phyloP scores from a whole-genome alignment of 768 basidiomycete species.

The Melanogaster broomeanus region DNA sequence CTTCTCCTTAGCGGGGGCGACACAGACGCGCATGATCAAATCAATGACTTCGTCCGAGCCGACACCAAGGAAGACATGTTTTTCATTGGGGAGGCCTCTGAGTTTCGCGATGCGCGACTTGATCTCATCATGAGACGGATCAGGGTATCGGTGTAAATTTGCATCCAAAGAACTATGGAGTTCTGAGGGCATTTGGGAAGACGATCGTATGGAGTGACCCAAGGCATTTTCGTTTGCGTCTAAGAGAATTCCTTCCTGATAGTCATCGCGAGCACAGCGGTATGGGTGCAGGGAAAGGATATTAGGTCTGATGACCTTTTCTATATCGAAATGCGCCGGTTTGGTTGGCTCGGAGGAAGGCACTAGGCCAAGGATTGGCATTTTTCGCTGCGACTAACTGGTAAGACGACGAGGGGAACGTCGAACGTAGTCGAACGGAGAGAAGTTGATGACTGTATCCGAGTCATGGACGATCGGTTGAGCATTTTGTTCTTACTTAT shows the following conservation, averaged over 20 bases:
- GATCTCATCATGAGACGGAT: constrained; percentile 81
- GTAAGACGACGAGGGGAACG: not conserved
- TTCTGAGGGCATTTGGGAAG: constrained; percentile 32
- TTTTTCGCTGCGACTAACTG: no score
- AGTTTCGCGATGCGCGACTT: constrained; percentile 75
- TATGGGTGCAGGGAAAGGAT: constrained; percentile 92
- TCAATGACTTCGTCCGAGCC: constrained; percentile 98
- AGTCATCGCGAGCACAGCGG: constrained; percentile 96
- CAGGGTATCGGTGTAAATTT: constrained; percentile 89
- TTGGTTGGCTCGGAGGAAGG: constrained; percentile 42
- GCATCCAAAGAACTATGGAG: constrained; percentile 43
- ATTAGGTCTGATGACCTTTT: constrained; percentile 87
- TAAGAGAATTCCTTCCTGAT: constrained; percentile 85
- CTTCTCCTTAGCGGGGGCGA: constrained; percentile 75
- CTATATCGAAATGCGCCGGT: constrained; percentile 85
- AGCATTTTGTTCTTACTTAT: not conserved
- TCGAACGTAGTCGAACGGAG: no score
- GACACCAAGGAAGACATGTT: constrained; percentile 90
- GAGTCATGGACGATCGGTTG: not conserved
- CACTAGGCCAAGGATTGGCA: constrained; percentile 67
- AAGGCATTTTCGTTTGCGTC: constrained; percentile 98
- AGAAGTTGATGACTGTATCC: not conserved
- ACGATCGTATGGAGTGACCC: constrained; percentile 72
- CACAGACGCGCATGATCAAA: constrained; percentile 87
- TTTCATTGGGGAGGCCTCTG: constrained; percentile 60